Base-by-base conservation (phyloP, 192 early-diverging fungal genomes). In the Umbelopsis sp. region DNA sequence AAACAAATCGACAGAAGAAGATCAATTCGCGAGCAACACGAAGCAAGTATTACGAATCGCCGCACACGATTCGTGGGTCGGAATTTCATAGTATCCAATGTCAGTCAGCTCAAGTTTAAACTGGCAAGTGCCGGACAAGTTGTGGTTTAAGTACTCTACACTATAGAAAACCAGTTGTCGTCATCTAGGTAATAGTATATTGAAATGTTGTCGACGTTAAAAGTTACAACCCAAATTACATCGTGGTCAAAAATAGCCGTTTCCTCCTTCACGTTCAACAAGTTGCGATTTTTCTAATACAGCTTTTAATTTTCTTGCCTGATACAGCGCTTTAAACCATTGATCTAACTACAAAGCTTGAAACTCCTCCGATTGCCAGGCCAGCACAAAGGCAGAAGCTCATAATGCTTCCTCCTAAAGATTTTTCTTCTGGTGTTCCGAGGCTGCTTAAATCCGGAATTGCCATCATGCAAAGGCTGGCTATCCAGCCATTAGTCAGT, bases 401-500 rank as follows among this genome's bases (percentile, higher is more conserved):
- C 69, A 94, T 77, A 29, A 91, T 81, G 25, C 84, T 85, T n/a
- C 92, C 91, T 8, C 85, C 85, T 41, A 87, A 74, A 29, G 79
- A 85, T 32, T 88, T 90, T 54, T 89, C 81, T 36, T 71, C 75
- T 22, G 73, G 75, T 49, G 76, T 78, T 31, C 49, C 43, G 41
- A 65, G 45, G 66, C 41, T 21, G 76, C 73, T 65, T 44, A 71
- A 45, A 73, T 75, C 62, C 8, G 87, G 87, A 3, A 78, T 84
- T 4, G 85, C 79, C 77, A 94, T 91, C 81, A 94, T 89, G 2
- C 84, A 74, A 24, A 85, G 52, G 24, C 89, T 89, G 26, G 83
- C 83, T 17, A 91, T 50, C 76, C 87, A 91, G 1, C 92, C 92
- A 72, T 89, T 91, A 4, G 89, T 81, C 67, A 89, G 73, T 12